These are phyloP conservation scores for Tetracladium setigerum DNA, from an alignment of 495 filamentous ascomycete genomes.

Conservation along the genomic window DNA sequence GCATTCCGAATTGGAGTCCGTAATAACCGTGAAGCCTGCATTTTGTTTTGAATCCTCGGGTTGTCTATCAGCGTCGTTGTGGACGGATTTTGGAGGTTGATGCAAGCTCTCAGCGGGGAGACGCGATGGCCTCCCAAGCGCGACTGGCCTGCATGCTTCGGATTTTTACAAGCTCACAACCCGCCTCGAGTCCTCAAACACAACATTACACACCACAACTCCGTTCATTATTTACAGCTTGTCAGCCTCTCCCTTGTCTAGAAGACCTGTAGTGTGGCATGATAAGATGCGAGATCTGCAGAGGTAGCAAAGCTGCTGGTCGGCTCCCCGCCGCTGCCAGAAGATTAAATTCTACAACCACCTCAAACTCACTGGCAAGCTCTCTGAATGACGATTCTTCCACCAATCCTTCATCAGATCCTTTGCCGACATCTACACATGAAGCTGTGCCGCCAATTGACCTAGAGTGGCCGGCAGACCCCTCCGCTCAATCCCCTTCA, in stretches of 20 bases:
- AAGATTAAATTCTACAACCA: neutral
- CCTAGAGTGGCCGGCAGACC: neutral
- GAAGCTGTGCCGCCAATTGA: neutral
- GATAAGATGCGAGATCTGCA: slow-evolving; percentile 8
- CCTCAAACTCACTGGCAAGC: too few species aligned
- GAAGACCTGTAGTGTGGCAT: slow-evolving; percentile 15
- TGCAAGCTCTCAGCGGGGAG: neutral
- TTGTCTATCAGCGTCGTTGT: neutral
- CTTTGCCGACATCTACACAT: too few species aligned
- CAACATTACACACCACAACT: neutral
- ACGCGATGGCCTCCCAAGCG: too few species aligned
- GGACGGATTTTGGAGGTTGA: neutral
- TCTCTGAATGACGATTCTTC: too few species aligned
- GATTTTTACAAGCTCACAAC: too few species aligned
- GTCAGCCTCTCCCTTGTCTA: neutral
- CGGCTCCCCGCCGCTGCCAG: neutral
- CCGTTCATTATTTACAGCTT: neutral
- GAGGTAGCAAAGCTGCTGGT: slow-evolving; percentile 11
- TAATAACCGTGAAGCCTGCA: slow-evolving; percentile 12
- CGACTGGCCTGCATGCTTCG: too few species aligned
- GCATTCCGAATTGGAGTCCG: slow-evolving; percentile 12
- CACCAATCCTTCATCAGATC: neutral
- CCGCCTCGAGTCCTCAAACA: neutral
- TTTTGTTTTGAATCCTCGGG: neutral
- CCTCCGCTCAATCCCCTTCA: neutral